These are phyloP conservation scores for Calonectria montana DNA, from an alignment of 2,329 filamentous ascomycete species.

Conservation along the genomic window DNA sequence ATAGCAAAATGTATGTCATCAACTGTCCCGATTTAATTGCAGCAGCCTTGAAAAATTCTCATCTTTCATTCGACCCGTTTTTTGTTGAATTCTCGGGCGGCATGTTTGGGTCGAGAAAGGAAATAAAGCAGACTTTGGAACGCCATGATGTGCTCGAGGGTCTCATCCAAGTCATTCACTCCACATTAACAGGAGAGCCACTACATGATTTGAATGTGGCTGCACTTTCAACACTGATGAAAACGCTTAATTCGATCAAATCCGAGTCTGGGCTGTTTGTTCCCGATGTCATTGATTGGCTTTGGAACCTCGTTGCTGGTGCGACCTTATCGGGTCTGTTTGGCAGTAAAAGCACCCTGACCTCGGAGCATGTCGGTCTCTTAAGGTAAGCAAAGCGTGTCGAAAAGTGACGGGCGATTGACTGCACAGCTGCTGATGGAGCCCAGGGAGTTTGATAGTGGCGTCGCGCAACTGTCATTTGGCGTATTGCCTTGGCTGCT, in stretches of 20 bases:
- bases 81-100: slow-evolving; percentile 44
- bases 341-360: neutral
- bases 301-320: neutral
- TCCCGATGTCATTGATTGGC: neutral
- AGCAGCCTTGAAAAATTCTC: slow-evolving; percentile 52
- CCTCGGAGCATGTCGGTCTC: slow-evolving; percentile 39
- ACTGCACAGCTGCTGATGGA: neutral
- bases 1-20: slow-evolving; percentile 56
- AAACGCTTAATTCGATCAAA: neutral
- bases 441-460: slow-evolving; percentile 14
- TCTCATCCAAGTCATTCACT: slow-evolving; percentile 20
- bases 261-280: neutral
- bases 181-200: slow-evolving; percentile 12
- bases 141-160: neutral
- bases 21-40: slow-evolving; percentile 52
- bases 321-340: neutral
- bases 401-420: too few species aligned
- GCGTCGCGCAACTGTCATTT: neutral
- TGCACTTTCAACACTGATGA: neutral
- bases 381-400: slow-evolving; percentile 45
- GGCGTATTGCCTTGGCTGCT: neutral
- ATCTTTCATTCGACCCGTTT: slow-evolving; percentile 56
- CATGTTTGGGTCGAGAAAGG: slow-evolving; percentile 22
- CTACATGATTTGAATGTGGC: neutral
- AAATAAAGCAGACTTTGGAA: neutral